phyloP scores from a whole-genome alignment of 495 filamentous ascomycete species.

The Talaromyces proteolyticus region DNA sequence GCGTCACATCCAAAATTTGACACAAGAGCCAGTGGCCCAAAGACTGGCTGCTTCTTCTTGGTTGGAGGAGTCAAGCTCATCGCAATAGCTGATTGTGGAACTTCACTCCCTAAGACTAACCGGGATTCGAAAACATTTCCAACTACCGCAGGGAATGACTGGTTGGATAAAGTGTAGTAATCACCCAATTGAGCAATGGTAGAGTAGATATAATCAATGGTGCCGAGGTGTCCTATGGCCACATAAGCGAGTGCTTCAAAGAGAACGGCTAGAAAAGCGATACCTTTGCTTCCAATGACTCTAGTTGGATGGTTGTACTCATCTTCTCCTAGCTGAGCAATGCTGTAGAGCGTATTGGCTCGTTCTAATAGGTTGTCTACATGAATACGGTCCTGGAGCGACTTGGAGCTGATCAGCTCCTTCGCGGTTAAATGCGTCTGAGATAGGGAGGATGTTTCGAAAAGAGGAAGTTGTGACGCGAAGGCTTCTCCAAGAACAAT shows the following conservation, averaged over 20 bases:
- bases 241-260: constrained; percentile 8
- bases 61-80: constrained; percentile 59
- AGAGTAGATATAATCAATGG: constrained; percentile 54
- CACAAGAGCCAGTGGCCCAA: constrained; percentile 13
- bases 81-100: constrained; percentile 42
- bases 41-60: constrained; percentile 41
- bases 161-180: constrained; percentile 53
- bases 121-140: constrained; percentile 53
- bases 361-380: constrained; percentile 43
- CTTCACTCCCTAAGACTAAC: constrained; percentile 45
- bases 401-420: constrained; percentile 39
- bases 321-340: constrained; percentile 45
- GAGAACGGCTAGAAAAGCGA: constrained; percentile 1
- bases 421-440: constrained; percentile 1
- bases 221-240: constrained; percentile 47
- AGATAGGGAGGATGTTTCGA: not conserved
- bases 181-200: constrained; percentile 40
- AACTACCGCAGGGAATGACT: constrained; percentile 52
- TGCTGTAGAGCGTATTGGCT: constrained; percentile 49
- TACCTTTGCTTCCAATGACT: constrained; percentile 58
- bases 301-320: constrained; percentile 58
- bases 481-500: constrained; percentile 5
- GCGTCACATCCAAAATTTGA: constrained; percentile 47
- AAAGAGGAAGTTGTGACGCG: constrained; percentile 10
- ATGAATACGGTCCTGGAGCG: constrained; percentile 48